A percentile compares a stretch with the other conserved stretches of the same genome.
Conservation (phyloP, 352 stramenopile genomes). For the Globisporangium spinosum region DNA sequence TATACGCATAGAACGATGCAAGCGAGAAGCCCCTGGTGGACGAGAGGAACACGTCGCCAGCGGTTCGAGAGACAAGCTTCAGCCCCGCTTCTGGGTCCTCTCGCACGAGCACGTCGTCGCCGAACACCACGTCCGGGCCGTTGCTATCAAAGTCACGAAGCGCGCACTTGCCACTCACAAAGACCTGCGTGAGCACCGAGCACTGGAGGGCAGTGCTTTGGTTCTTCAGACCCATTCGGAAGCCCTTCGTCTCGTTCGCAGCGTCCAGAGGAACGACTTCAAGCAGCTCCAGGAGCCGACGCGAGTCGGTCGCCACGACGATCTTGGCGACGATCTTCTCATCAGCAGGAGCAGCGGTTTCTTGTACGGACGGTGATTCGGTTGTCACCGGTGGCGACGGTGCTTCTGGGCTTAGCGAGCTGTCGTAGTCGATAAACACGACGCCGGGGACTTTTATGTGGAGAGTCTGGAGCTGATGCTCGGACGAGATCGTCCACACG, state of each 20-base stretch:
- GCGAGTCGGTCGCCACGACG: constrained; percentile 9
- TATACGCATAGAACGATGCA: neutral
- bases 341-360: neutral
- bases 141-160: neutral
- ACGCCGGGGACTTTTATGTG: constrained; percentile 5
- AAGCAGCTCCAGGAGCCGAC: neutral
- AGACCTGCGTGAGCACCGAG: constrained; percentile 5
- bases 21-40: constrained; percentile 2
- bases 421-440: constrained; percentile 5
- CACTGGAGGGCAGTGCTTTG: neutral
- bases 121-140: neutral
- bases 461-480: constrained; percentile 2
- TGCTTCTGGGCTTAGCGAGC: neutral
- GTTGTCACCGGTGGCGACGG: neutral
- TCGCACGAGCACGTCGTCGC: constrained; percentile 9
- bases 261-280: constrained; percentile 3
- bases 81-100: neutral
- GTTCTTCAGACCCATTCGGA: constrained; percentile 6
- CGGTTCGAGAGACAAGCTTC: neutral
- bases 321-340: constrained; percentile 1
- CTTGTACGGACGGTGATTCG: neutral
- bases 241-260: neutral
- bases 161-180: neutral
- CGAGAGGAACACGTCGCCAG: constrained; percentile 2
- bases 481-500: constrained; percentile 3